Evolutionary conservation across 1,139 yeast genomes (phyloP), one percentile per base, ranked within the genome.

Genomic region (Diutina ranongensis): DNA sequence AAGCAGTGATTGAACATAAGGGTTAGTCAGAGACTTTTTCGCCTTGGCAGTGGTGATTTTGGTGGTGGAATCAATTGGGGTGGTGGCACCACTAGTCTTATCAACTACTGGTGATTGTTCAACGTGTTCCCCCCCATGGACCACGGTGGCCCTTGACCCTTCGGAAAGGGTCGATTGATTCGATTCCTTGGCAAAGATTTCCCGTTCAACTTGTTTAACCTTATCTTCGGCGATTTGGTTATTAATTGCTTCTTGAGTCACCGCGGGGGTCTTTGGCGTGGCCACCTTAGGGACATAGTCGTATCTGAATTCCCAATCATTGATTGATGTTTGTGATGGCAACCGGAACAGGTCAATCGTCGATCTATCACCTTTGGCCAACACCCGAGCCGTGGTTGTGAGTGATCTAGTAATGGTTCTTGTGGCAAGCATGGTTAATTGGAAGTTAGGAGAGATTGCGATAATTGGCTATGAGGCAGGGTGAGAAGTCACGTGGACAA

Each of bases 241-340:
- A 50, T 68, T 62, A 36, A 74, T 71, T 1, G 80, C 80, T 51
- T 73, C 74, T 21, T 66, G 62, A 45, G 74, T 68, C 46, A 74
- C 61, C 4, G 80, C 76, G 8, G 80, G 80, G 21, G 74, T 68
- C 56, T 74, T 71, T 19, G 77, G 73, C 46, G 68, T 68, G 10
- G 65, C 47, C 15, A 63, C 63, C 52, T 66, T 68, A 21, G 75
- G 75, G 46, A 69, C 63, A 50, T 67, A 71, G 55, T 71, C 75
- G 55, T 75, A 74, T 54, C 71, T 74, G 61, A 74, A 75, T 53
- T 68, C 76, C 69, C 71, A 64, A 57, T 74, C 71, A 54, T 63
- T 64, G 55, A 71, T 67, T 33, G 74, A 70, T 2, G 74, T 67
- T 51, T 71, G 76, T 3, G 74, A 68, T 18, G 76, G 76, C 46